phyloP scores from a whole-genome alignment of 2,329 filamentous ascomycete genomes.

The Aaosphaeria arxii region DNA sequence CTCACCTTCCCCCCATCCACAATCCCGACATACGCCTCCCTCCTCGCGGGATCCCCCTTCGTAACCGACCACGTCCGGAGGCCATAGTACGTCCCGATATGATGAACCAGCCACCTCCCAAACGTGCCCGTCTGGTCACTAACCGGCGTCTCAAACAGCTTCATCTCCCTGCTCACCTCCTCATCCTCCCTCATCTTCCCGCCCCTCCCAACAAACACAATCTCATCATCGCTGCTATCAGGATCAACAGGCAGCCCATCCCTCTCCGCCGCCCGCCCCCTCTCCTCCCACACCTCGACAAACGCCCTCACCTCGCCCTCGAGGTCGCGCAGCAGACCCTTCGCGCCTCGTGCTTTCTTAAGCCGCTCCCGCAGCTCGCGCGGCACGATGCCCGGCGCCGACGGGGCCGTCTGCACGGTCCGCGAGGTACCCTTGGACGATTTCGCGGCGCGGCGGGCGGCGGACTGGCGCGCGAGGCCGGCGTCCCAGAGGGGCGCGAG shows the following conservation, averaged over 20 bases:
- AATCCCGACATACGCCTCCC: constrained; percentile 81
- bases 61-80: constrained; percentile 79
- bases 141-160: constrained; percentile 78
- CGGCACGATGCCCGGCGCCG: constrained; percentile 58
- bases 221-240: constrained; percentile 73
- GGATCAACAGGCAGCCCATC: constrained; percentile 43
- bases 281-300: constrained; percentile 61
- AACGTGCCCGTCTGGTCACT: constrained; percentile 76
- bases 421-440: constrained; percentile 32
- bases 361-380: constrained; percentile 76
- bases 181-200: constrained; percentile 40
- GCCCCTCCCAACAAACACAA: constrained; percentile 63
- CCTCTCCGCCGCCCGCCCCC: constrained; percentile 47
- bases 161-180: constrained; percentile 58
- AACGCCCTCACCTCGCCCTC: constrained; percentile 82
- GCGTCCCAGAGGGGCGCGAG: constrained; percentile 83
- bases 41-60: constrained; percentile 64
- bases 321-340: constrained; percentile 74
- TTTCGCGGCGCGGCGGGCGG: constrained; percentile 40
- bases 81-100: constrained; percentile 89
- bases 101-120: constrained; percentile 90
- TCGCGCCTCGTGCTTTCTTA: constrained; percentile 76
- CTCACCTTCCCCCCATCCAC: constrained; percentile 43
- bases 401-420: constrained; percentile 39
- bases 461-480: constrained; percentile 42